These are phyloP conservation scores for Euclidium syriacum DNA, from an alignment of 345 rosid species.

Conservation along the genomic window DNA sequence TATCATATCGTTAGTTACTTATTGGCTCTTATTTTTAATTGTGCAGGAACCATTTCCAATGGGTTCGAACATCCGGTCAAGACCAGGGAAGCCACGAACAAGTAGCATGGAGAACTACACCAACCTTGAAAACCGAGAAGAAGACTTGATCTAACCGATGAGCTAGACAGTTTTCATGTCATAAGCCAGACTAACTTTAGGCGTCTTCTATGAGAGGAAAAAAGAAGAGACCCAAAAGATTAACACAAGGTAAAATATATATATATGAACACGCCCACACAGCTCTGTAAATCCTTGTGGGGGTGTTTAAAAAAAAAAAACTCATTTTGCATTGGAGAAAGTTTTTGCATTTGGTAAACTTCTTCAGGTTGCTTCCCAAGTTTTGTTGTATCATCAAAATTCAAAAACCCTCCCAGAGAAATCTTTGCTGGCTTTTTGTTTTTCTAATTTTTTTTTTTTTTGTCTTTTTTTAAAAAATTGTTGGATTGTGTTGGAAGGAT, in stretches of 20 bases:
- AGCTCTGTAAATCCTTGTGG: slow-evolving; percentile 23
- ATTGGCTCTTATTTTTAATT: not conserved
- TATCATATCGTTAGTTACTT: not conserved
- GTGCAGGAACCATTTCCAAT: slow-evolving; percentile 80
- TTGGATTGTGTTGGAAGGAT: slow-evolving; percentile 13
- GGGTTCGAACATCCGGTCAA: slow-evolving; percentile 62
- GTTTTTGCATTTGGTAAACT: slow-evolving; percentile 15
- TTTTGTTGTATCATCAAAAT: slow-evolving; percentile 30
- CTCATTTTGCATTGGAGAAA: slow-evolving; percentile 18
- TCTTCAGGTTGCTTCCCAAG: slow-evolving; percentile 20
- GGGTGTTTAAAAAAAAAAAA: not conserved
- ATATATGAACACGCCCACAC: slow-evolving; percentile 11
- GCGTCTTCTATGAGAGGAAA: slow-evolving; percentile 17
- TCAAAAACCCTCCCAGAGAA: slow-evolving; percentile 8
- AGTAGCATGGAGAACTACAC: slow-evolving; percentile 43
- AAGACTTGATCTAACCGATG: slow-evolving; percentile 29
- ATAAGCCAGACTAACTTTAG: slow-evolving; percentile 29
- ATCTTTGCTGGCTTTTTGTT: slow-evolving; percentile 17
- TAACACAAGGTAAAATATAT: slow-evolving; percentile 21
- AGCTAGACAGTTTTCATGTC: slow-evolving; percentile 21
- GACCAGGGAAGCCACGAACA: slow-evolving; percentile 66
- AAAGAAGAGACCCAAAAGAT: slow-evolving; percentile 10
- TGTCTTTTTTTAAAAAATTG: not conserved
- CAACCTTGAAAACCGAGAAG: slow-evolving; percentile 50
- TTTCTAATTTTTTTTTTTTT: not conserved